phyloP scores from a whole-genome alignment of 1,139 yeast genomes.

The Scheffersomyces illinoinensis region DNA sequence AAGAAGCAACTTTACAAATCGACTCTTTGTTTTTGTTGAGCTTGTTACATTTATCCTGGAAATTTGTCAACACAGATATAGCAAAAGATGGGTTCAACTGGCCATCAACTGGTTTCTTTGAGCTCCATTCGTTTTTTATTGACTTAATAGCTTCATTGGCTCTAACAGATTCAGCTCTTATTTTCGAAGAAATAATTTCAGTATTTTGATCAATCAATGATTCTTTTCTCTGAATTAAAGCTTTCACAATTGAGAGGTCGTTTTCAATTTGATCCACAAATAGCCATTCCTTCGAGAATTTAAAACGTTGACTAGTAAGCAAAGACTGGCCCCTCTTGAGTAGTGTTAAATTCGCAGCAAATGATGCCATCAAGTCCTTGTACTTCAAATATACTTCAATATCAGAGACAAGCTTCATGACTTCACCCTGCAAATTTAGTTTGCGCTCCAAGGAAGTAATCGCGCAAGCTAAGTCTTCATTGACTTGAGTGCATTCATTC shows the following conservation, averaged over 20 bases:
- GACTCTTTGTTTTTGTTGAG: constrained; percentile 19
- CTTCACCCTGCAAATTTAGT: constrained; percentile 17
- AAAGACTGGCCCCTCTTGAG: constrained; percentile 45
- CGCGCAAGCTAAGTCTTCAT: constrained; percentile 15
- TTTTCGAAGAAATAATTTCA: constrained; percentile 41
- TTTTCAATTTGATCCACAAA: constrained; percentile 64
- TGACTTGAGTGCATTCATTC: constrained; percentile 12
- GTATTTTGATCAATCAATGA: constrained; percentile 42
- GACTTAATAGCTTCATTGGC: constrained; percentile 31
- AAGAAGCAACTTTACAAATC: constrained; percentile 42
- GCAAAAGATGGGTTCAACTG: constrained; percentile 52
- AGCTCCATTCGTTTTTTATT: constrained; percentile 45
- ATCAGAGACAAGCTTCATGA: constrained; percentile 16
- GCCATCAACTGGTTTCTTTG: constrained; percentile 51
- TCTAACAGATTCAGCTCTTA: constrained; percentile 42
- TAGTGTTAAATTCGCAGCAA: constrained; percentile 10
- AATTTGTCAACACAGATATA: constrained; percentile 41
- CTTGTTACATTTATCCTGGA: constrained; percentile 32
- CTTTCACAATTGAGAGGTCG: constrained; percentile 45
- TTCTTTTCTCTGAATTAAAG: constrained; percentile 41
- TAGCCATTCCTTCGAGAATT: constrained; percentile 58
- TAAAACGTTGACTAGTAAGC: constrained; percentile 46
- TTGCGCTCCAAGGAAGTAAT: constrained; percentile 17
- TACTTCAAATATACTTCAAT: constrained; percentile 17
- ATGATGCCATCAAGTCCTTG: constrained; percentile 26